Evolutionary conservation across 2,329 filamentous ascomycete genomes (phyloP).

Genomic region (Hyphodiscus sp.): DNA sequence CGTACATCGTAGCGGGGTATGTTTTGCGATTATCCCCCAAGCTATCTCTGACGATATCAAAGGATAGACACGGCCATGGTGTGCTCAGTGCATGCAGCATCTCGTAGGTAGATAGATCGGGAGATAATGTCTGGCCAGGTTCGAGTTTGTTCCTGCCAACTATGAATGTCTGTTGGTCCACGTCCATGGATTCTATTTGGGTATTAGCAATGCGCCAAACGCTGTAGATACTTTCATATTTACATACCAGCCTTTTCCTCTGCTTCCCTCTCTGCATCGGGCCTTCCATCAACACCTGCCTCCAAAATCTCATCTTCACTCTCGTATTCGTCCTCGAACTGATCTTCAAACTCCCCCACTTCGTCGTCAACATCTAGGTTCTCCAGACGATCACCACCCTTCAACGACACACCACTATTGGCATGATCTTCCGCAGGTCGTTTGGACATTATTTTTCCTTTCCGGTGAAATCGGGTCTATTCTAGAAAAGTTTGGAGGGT

Average conservation of each 20-base stretch:
- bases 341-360: slow-evolving; percentile 86
- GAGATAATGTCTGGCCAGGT: slow-evolving; percentile 82
- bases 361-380: slow-evolving; percentile 60
- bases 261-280: slow-evolving; percentile 85
- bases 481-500: neutral
- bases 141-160: slow-evolving; percentile 88
- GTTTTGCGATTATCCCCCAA: slow-evolving; percentile 84
- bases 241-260: slow-evolving; percentile 68
- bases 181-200: slow-evolving; percentile 69
- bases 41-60: slow-evolving; percentile 81
- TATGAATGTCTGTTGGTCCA: slow-evolving; percentile 93
- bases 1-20: slow-evolving; percentile 95
- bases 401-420: slow-evolving; percentile 44
- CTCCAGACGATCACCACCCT: slow-evolving; percentile 55
- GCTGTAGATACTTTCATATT: slow-evolving; percentile 3
- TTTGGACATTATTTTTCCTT: slow-evolving; percentile 43
- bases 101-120: slow-evolving; percentile 91
- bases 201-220: slow-evolving; percentile 17
- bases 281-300: slow-evolving; percentile 86
- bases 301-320: slow-evolving; percentile 89
- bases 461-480: neutral
- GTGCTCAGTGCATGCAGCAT: slow-evolving; percentile 94
- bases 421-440: slow-evolving; percentile 46
- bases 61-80: slow-evolving; percentile 94
- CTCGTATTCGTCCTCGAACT: slow-evolving; percentile 89